Base-by-base conservation (phyloP, 108 stramenopile species). In the Cyclostephanos tholiformis region DNA sequence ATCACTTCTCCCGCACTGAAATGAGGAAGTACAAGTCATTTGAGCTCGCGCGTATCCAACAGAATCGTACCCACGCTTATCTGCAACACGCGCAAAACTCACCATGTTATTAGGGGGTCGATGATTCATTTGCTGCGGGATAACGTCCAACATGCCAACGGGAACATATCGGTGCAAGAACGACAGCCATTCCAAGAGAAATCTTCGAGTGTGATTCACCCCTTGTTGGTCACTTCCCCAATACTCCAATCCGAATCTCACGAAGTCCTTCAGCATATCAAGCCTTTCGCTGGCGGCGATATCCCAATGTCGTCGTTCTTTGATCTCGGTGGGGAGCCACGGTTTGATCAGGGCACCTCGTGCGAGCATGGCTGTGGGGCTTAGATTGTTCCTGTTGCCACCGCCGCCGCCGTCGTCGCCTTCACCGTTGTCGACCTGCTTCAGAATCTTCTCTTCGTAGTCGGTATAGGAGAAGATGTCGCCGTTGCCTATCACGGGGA, bases 281-380 rank as follows among this genome's bases (percentile, higher is more conserved):
- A 99, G 65, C 12, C 99, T 80, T 68, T 99, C 99, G 4, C 91
- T 59, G 13, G 96, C 91, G 29, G 92, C 92, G 23, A 98, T 98
- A 77, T 99, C 99, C 94, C 92, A 95, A 71, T 96, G 85, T 5
- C 96, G 71, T 23, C 89, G 76, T 75, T 97, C 97, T 76, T 99
- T 98, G 55, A 99, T 96, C 71, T 99, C 99, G 6, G 87, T 97
- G 7, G 97, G 97, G 25, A 99, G 82, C 99, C 99, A 99, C 4
- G 99, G 99, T 82, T 98, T 98, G 79, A 98, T 98, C 50, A 99
- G 84, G 4, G 97, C 98, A 48, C 99, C 99, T 51, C 98, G 83
- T 25, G 84, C 99, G 6, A 99, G 83, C 99, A 99, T 99, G 22
- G 96, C 97, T 32, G 96, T 95, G 11, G 84, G 78, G 5, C 82